phyloP scores from a whole-genome alignment of 768 basidiomycete species.

The Amanita pseudoporphyria region DNA sequence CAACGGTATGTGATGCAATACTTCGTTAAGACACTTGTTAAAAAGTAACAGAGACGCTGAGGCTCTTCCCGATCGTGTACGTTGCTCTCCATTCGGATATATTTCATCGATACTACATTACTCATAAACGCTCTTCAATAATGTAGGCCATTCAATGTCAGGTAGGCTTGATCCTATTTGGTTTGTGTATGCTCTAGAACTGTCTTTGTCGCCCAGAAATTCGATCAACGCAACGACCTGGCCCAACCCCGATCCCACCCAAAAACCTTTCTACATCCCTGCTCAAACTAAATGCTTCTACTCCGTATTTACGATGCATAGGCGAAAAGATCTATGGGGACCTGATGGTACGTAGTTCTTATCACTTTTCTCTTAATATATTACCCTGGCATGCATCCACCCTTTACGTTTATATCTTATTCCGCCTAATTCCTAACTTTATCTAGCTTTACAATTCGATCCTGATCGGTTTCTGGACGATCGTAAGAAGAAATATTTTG shows the following conservation, averaged over 20 bases:
- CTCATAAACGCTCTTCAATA: neutral
- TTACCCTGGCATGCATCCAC: neutral
- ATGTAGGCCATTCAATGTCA: conserved; percentile 39
- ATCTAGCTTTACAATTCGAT: conserved; percentile 53
- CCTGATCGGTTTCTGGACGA: conserved; percentile 65
- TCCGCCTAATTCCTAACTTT: neutral
- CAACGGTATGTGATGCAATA: conserved; percentile 32
- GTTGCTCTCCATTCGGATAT: conserved; percentile 7
- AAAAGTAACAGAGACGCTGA: conserved; percentile 33
- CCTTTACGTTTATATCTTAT: neutral
- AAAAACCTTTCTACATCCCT: conserved; percentile 47
- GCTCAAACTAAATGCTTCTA: conserved; percentile 39
- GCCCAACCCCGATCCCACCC: conserved; percentile 32
- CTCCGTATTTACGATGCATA: conserved; percentile 57
- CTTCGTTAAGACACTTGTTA: too few relatives aligned
- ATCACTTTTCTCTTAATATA: neutral
- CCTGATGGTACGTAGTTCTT: conserved; percentile 41
- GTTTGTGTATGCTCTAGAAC: neutral
- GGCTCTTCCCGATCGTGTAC: conserved; percentile 49
- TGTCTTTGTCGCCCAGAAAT: conserved; percentile 22
- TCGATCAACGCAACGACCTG: conserved; percentile 38
- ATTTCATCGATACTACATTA: neutral
- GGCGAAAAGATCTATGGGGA: conserved; percentile 60
- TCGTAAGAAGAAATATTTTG: conserved; percentile 49
- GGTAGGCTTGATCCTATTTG: conserved; percentile 17